Conservation (phyloP, 1,284 basidiomycete species). For the Rhodotorula sp. region DNA sequence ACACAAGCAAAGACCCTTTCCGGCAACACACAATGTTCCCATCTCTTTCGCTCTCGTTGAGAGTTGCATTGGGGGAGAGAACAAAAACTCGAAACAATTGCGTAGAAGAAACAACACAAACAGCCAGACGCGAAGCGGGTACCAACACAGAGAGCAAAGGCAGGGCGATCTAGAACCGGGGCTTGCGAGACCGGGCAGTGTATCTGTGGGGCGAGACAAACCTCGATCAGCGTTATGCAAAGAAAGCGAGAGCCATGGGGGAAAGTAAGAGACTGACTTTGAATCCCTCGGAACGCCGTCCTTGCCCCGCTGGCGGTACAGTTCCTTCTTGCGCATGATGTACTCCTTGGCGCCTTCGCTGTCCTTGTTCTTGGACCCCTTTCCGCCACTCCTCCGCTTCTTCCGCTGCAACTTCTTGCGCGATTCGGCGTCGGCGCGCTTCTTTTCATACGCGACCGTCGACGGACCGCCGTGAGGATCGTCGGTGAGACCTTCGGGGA, state of each 20-base stretch:
- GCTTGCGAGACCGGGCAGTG: slow-evolving; percentile 44
- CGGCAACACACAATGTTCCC: background rate
- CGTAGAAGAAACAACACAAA: background rate
- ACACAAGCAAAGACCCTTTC: background rate
- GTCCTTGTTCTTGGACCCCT: background rate
- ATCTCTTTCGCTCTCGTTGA: background rate
- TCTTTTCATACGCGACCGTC: slow-evolving; percentile 64
- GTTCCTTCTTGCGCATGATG: slow-evolving; percentile 60
- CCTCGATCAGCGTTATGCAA: too few species aligned
- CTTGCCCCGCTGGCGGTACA: slow-evolving; percentile 58
- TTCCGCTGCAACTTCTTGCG: slow-evolving; percentile 28
- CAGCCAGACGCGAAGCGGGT: background rate
- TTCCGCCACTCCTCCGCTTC: slow-evolving; percentile 18
- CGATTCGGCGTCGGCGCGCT: slow-evolving; percentile 47
- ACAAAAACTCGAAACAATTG: background rate
- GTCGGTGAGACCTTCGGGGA: slow-evolving; percentile 46
- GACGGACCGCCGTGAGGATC: slow-evolving; percentile 49
- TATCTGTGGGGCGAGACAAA: slow-evolving; percentile 26
- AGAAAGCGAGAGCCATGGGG: background rate
- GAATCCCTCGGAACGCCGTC: slow-evolving; percentile 50
- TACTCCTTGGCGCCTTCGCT: slow-evolving; percentile 52
- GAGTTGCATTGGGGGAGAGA: background rate
- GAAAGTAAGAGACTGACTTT: slow-evolving; percentile 30
- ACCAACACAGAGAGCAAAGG: background rate
- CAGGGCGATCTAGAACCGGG: slow-evolving; percentile 30